Conservation (phyloP, 139 green algal species). For the Coelastrella sp. region DNA sequence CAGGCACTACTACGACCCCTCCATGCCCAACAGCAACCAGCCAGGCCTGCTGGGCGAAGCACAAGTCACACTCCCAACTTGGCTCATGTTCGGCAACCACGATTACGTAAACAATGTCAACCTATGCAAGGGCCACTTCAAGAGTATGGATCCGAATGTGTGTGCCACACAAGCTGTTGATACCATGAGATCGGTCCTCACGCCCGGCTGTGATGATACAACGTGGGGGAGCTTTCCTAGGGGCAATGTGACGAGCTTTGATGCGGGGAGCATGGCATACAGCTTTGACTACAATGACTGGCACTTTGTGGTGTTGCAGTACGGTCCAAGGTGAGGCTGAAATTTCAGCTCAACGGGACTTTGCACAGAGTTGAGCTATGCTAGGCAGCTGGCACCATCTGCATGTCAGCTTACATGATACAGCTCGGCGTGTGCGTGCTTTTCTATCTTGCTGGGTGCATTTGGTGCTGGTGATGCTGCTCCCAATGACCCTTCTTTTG, state of each 20-base stretch:
- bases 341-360: no score
- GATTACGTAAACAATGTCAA: slow-evolving; percentile 49
- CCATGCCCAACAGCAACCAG: background rate
- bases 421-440: no score
- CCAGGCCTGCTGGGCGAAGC: background rate
- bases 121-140: slow-evolving; percentile 14
- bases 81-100: slow-evolving; percentile 51
- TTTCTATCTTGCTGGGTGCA: no score
- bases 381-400: background rate
- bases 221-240: slow-evolving; percentile 30
- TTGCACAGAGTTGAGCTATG: no score
- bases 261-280: slow-evolving; percentile 47
- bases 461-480: no score
- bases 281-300: slow-evolving; percentile 47
- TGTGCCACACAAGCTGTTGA: slow-evolving; percentile 38
- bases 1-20: slow-evolving; percentile 46
- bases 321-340: slow-evolving; percentile 41
- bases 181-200: slow-evolving; percentile 40
- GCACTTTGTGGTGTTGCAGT: slow-evolving; percentile 53
- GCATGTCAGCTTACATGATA: no score
- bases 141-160: slow-evolving; percentile 3
- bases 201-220: slow-evolving; percentile 18
- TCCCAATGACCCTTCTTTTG: no score
- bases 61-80: slow-evolving; percentile 33
- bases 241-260: slow-evolving; percentile 39